These are phyloP conservation scores for Bromus sterilis DNA, from an alignment of 176 grass and related monocot species.

Conservation along the genomic window DNA sequence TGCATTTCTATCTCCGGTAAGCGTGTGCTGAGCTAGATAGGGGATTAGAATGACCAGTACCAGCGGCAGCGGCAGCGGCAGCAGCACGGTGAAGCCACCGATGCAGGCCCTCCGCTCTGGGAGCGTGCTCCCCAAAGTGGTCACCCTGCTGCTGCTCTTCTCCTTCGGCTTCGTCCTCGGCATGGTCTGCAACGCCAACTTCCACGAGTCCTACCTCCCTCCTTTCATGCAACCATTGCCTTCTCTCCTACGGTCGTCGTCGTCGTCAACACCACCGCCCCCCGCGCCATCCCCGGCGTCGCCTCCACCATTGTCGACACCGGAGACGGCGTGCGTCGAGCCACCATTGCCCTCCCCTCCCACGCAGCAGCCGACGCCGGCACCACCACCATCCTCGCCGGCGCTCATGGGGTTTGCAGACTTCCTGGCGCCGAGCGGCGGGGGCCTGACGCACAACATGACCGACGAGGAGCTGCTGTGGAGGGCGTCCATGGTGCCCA, in stretches of 20 bases:
- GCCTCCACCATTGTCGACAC: background rate
- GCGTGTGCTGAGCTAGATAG: background rate
- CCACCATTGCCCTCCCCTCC: background rate
- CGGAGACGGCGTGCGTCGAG: background rate
- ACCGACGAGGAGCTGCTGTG: conserved; percentile 53
- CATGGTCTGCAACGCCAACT: conserved; percentile 33
- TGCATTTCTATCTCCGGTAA: background rate
- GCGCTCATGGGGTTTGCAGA: background rate
- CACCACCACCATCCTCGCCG: no score
- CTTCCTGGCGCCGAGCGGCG: background rate
- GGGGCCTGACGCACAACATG: conserved; percentile 32
- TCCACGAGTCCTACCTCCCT: background rate
- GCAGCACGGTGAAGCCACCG: background rate
- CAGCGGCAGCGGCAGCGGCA: background rate
- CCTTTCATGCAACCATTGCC: background rate
- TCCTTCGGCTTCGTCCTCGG: conserved; percentile 35
- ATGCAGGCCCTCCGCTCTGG: background rate
- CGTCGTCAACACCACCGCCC: no score
- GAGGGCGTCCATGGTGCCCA: conserved; percentile 58
- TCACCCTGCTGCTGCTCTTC: conserved; percentile 13
- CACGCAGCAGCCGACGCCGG: no score
- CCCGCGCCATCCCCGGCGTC: no score
- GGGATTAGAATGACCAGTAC: background rate
- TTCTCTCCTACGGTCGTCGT: background rate
- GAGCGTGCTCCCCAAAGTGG: background rate